Percentiles rank a stretch among this genome's conserved stretches.
These are phyloP conservation scores for Amphibolis antarctica DNA, from an alignment of 106 monocot species.

Conservation along the genomic window DNA sequence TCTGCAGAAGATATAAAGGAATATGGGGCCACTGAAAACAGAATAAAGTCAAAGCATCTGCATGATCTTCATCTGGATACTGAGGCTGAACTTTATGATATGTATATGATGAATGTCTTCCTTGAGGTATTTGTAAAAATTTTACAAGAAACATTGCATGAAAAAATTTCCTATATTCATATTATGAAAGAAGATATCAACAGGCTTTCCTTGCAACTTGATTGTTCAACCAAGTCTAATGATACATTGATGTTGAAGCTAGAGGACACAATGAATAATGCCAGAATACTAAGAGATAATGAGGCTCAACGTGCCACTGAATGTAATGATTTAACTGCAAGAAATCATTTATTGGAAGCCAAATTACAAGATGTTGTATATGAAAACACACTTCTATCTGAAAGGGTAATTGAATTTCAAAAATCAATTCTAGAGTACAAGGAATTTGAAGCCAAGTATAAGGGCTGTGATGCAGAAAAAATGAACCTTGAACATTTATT, in stretches of 20 bases:
- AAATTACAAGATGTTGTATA: slow-evolving; percentile 35
- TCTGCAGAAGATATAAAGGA: slow-evolving; percentile 1
- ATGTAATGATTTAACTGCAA: slow-evolving; percentile 45
- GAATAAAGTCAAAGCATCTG: slow-evolving; percentile 10
- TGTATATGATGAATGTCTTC: slow-evolving; percentile 29
- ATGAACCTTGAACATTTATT: slow-evolving; percentile 36
- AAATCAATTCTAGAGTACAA: slow-evolving; percentile 18
- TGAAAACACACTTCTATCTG: slow-evolving; percentile 40
- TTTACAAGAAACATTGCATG: slow-evolving; percentile 45
- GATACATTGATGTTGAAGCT: slow-evolving; percentile 32
- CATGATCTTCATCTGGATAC: slow-evolving; percentile 10
- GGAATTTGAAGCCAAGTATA: slow-evolving; percentile 33
- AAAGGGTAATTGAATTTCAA: slow-evolving; percentile 42
- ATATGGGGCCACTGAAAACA: slow-evolving; percentile 17
- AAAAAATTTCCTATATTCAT: slow-evolving; percentile 21
- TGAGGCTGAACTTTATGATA: slow-evolving; percentile 46
- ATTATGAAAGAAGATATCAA: slow-evolving; percentile 27
- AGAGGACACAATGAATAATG: slow-evolving; percentile 30
- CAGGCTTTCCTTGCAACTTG: slow-evolving; percentile 37
- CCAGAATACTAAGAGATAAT: slow-evolving; percentile 29
- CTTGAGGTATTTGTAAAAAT: slow-evolving; percentile 46
- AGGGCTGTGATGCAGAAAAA: slow-evolving; percentile 40
- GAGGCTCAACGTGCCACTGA: slow-evolving; percentile 30
- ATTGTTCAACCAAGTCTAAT: slow-evolving; percentile 29
- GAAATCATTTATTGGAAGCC: slow-evolving; percentile 42